Evolutionary conservation across 2,329 filamentous ascomycete species (phyloP).

Genomic region (Arthrobotrys conoides): DNA sequence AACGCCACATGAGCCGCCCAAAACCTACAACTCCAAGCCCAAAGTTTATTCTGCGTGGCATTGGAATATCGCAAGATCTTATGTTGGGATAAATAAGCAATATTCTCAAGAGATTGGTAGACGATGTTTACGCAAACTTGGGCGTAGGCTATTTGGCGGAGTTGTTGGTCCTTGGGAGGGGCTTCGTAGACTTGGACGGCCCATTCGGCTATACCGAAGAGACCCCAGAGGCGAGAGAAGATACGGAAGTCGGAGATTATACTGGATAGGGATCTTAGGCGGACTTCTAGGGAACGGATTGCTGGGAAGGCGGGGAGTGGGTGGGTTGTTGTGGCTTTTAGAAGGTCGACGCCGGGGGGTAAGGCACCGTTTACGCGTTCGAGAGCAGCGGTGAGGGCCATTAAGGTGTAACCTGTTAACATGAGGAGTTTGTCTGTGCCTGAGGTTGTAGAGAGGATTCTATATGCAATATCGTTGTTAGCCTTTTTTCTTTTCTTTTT

Average conservation of each 20-base stretch:
- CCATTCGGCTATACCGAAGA: conserved; percentile 81
- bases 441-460: conserved; percentile 77
- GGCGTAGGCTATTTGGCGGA: conserved; percentile 74
- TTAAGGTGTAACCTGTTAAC: conserved; percentile 77
- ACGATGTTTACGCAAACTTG: conserved; percentile 78
- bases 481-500: conserved; percentile 68
- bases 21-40: conserved; percentile 80
- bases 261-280: conserved; percentile 75
- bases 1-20: conserved; percentile 84
- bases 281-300: conserved; percentile 68
- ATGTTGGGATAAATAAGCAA: conserved; percentile 81
- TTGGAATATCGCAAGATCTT: conserved; percentile 76
- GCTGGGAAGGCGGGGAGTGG: conserved; percentile 70
- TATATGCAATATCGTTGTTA: conserved; percentile 65
- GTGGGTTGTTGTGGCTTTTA: conserved; percentile 68
- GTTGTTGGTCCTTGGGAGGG: conserved; percentile 68
- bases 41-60: conserved; percentile 74
- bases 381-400: conserved; percentile 72
- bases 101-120: conserved; percentile 88
- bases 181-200: conserved; percentile 67
- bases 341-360: conserved; percentile 70
- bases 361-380: conserved; percentile 74
- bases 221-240: conserved; percentile 81
- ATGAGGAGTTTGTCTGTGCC: conserved; percentile 80
- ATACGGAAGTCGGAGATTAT: conserved; percentile 80